These are phyloP conservation scores for Phytophthora meadii DNA, from an alignment of 352 stramenopile species.

Conservation along the genomic window DNA sequence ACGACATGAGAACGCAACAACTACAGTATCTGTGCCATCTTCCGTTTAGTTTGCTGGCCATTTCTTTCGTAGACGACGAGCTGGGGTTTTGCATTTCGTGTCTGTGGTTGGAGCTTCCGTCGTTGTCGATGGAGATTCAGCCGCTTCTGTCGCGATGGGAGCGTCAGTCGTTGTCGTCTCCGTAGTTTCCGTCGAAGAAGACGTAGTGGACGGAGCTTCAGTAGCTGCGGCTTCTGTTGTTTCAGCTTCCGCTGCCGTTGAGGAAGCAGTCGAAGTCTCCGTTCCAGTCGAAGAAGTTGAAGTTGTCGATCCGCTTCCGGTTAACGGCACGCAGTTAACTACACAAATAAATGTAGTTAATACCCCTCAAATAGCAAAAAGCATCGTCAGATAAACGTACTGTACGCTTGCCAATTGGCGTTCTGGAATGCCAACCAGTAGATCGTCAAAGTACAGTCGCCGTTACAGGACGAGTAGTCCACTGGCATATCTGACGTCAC, in stretches of 20 bases:
- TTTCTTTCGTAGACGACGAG: conserved; percentile 15
- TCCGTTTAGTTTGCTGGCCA: background rate
- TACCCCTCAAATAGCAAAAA: too few species aligned
- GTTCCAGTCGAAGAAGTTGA: background rate
- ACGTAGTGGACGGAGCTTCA: too few species aligned
- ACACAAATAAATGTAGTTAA: background rate
- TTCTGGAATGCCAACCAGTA: conserved; percentile 59
- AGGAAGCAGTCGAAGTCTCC: too few species aligned
- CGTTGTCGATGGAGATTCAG: conserved; percentile 3
- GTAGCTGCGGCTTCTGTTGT: too few species aligned
- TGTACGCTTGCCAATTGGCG: conserved; percentile 48
- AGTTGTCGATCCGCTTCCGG: background rate
- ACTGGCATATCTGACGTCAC: conserved; percentile 36
- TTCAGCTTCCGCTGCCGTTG: too few species aligned
- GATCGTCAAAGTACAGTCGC: conserved; percentile 45
- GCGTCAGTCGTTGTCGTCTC: too few species aligned
- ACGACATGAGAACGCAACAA: too few species aligned
- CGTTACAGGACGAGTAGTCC: conserved; percentile 49
- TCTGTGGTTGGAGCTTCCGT: conserved; percentile 2
- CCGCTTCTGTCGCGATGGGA: background rate
- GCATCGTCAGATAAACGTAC: conserved; percentile 10
- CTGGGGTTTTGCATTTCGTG: conserved; percentile 6
- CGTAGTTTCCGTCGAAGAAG: too few species aligned
- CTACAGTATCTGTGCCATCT: background rate
- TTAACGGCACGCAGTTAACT: background rate